Base-by-base conservation (phyloP, 495 filamentous ascomycete species). In the Aspergillus mulundensis region DNA sequence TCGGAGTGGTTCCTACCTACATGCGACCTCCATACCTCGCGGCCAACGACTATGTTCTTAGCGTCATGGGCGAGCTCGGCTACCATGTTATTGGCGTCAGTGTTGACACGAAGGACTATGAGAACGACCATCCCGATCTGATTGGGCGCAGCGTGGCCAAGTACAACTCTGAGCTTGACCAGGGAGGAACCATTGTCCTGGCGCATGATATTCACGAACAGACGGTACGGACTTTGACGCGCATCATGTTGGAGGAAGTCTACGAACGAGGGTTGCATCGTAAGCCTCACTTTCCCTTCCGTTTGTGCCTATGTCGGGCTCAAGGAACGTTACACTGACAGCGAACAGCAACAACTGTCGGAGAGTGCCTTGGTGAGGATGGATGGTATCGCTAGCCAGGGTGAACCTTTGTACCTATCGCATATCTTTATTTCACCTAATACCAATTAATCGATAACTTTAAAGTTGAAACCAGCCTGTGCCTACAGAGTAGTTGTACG, bases 1-100 rank as follows among this genome's bases (percentile, higher is more conserved):
- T 91, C 7, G 89, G 89, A 12, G 82, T 84, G 54, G 83, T 87
- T 63, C 89, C 89, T 1, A 84, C 82, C 3, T 94, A 92, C 66
- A 90, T 91, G 63, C 62, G 77, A 11, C 65, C 73, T 0, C 77
- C 77, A 0, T 81, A 69, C 54, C 66, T 80, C 12, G 54, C 60
- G 7, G 66, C 64, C 50, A 67, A 64, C 48, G 60, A 49, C n/a
- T 49, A 52, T 11, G 72, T 73, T 5, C 41, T 74, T 0, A 14
- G 50, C 10, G 61, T 60, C 7, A 66, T 81, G 74, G 49, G 61
- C 0, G 64, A 60, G 8, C 66, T 81, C 11, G 66, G 64, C 2
- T 81, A 81, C 58, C 73, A 76, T 51, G 66, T 79, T 4, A 72
- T 80, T 41, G 59, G 67, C 7, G 67, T 73, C 0, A 74, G 76